phyloP scores from a whole-genome alignment of 2,329 filamentous ascomycete genomes.

The Cercospora sp. region DNA sequence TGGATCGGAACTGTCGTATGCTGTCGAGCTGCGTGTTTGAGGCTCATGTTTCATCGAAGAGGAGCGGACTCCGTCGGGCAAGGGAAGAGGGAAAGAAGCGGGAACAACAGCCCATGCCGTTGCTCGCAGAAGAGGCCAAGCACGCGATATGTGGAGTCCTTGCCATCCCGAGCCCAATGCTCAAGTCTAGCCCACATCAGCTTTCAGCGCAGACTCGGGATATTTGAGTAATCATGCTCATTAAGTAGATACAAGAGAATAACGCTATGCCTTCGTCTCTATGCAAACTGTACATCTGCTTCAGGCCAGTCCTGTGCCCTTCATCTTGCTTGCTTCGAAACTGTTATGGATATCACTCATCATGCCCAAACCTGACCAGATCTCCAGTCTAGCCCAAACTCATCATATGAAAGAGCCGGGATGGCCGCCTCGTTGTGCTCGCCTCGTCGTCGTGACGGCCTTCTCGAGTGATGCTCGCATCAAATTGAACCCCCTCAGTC shows the following conservation, averaged over 20 bases:
- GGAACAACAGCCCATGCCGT: neutral
- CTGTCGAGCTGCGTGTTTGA: neutral
- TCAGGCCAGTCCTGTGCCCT: slow-evolving; percentile 6
- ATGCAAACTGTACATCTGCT: slow-evolving; percentile 14
- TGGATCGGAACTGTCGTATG: neutral
- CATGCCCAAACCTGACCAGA: slow-evolving; percentile 4
- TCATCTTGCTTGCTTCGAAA: slow-evolving; percentile 8
- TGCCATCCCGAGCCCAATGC: neutral
- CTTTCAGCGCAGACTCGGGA: neutral
- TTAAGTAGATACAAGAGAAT: slow-evolving; percentile 7
- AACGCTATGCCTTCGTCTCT: slow-evolving; percentile 12
- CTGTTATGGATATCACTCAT: slow-evolving; percentile 14
- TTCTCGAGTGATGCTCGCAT: neutral
- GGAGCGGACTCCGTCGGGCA: neutral
- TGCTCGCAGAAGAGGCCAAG: neutral
- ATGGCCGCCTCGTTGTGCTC: neutral
- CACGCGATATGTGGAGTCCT: neutral
- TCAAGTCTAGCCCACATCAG: neutral
- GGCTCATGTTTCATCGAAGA: neutral
- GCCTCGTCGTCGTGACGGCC: neutral
- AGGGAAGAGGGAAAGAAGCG: neutral
- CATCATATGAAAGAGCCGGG: neutral
- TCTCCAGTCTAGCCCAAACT: neutral
- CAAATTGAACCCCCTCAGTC: neutral
- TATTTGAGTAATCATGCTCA: slow-evolving; percentile 2